Base-by-base conservation (phyloP, 1,139 yeast species). In the Pichia sp. region DNA sequence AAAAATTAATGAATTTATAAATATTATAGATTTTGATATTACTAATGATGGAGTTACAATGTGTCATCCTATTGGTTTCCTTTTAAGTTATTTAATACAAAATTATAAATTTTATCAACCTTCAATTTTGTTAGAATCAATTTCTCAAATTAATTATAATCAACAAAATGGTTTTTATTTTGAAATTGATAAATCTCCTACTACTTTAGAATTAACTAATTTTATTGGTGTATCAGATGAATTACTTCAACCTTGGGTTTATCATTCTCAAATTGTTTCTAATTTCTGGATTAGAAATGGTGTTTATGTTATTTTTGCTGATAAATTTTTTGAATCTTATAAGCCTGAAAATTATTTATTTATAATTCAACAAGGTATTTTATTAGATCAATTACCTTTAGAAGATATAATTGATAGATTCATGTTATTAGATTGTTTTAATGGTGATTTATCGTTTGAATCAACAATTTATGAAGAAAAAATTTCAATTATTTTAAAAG, bases 211-310 rank as follows among this genome's bases (percentile, higher is more conserved):
- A 17, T 10, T 18, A 11, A 11, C 28, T 12, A 14, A 12, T 23
- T 38, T 42, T 34, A 30, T 71, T 41, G 56, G 59, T 4, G 63
- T 77, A 17, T 67, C 82, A 0, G 86, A 79, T 55, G 62, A 70
- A 35, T 69, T 84, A 0, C 60, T 83, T 38, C 67, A 84, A 53
- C 69, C 80, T 18, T 64, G 79, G 71, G 94, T 84, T 0, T 63
- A 84, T 18, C 68, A 81, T 7, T 69, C 89, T 0, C 96, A 91
- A 57, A 77, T 88, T 14, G 75, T 77, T 35, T 71, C 76, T 2
- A 95, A 95, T 0, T 74, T 82, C 47, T 91, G 97, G 97, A 85
- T 91, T 4, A 73, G 97, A 58, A 91, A 91, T 57, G 65, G 65
- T 2, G 65, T 62, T 42, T 68, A 72, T 39, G 75, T 71, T 1